Conservation (phyloP, 257 asterid species). For the Ehretia macrophylla region DNA sequence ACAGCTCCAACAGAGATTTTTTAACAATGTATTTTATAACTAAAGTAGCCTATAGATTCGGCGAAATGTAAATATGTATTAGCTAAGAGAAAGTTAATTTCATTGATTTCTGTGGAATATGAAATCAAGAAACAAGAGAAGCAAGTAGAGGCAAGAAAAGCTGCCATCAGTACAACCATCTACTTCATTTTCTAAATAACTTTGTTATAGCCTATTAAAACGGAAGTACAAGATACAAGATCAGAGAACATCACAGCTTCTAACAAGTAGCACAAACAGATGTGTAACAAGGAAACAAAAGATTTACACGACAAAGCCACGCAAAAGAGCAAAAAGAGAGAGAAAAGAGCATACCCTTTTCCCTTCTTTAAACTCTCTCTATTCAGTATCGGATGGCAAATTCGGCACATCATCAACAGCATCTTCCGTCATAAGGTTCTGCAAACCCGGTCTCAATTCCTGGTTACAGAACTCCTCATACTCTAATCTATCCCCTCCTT, state of each 20-base stretch:
- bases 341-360: conserved; percentile 28
- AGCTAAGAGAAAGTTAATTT: not conserved
- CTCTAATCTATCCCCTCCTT: conserved; percentile 74
- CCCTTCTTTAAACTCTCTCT: conserved; percentile 27
- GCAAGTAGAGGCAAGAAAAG: conserved; percentile 2
- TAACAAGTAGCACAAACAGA: conserved; percentile 21
- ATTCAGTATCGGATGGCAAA: conserved; percentile 60
- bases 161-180: conserved; percentile 15
- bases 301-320: conserved; percentile 5
- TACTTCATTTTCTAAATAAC: conserved; percentile 21
- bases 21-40: not conserved
- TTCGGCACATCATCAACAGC: conserved; percentile 25
- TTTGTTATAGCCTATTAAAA: conserved; percentile 19
- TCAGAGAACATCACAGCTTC: conserved; percentile 22
- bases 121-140: conserved; percentile 9
- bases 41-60: not conserved
- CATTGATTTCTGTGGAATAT: not conserved
- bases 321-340: conserved; percentile 11
- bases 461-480: conserved; percentile 68
- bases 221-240: conserved; percentile 16
- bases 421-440: conserved; percentile 35
- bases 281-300: conserved; percentile 14
- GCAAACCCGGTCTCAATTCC: conserved; percentile 73
- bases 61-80: not conserved
- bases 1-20: too few species aligned